Conservation (phyloP, 176 grass and related monocot genomes). For the Eleusine indica region DNA sequence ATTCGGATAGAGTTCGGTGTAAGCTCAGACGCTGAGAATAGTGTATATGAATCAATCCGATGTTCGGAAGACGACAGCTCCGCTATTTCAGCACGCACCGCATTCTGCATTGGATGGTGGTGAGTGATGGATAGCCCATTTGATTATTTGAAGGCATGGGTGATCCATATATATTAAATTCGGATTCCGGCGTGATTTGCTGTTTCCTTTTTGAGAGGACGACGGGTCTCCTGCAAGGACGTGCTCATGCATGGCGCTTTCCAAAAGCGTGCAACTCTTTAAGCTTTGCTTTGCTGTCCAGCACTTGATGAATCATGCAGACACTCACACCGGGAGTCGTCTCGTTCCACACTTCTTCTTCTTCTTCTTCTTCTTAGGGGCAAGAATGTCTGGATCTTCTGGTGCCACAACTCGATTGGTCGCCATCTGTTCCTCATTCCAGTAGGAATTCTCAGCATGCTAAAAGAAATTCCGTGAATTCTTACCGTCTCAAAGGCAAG, state of each 20-base stretch:
- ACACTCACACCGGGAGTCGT: slow-evolving; percentile 14
- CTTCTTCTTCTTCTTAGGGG: too few relatives aligned
- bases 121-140: slow-evolving; percentile 24
- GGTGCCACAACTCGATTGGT: background rate
- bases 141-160: background rate
- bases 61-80: slow-evolving; percentile 21
- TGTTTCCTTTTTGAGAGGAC: slow-evolving; percentile 31
- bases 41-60: slow-evolving; percentile 31
- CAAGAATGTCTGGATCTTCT: slow-evolving; percentile 30
- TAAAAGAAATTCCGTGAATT: slow-evolving; percentile 1
- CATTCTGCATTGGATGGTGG: slow-evolving; percentile 30
- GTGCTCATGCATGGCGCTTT: slow-evolving; percentile 38
- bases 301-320: slow-evolving; percentile 37
- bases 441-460: background rate
- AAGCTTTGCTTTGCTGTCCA: slow-evolving; percentile 33
- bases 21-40: slow-evolving; percentile 1
- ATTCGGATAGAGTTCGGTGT: slow-evolving; percentile 44
- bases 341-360: slow-evolving; percentile 25
- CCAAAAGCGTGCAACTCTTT: slow-evolving; percentile 32
- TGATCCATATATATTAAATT: slow-evolving; percentile 36
- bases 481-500: background rate
- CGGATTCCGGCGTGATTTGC: slow-evolving; percentile 20
- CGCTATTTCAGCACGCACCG: background rate
- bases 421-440: background rate
- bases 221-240: slow-evolving; percentile 10